A percentile compares a stretch with the other conserved stretches of the same genome.
phyloP scores from a whole-genome alignment of 192 early-diverging fungal genomes.

The Coemansia sp. region DNA sequence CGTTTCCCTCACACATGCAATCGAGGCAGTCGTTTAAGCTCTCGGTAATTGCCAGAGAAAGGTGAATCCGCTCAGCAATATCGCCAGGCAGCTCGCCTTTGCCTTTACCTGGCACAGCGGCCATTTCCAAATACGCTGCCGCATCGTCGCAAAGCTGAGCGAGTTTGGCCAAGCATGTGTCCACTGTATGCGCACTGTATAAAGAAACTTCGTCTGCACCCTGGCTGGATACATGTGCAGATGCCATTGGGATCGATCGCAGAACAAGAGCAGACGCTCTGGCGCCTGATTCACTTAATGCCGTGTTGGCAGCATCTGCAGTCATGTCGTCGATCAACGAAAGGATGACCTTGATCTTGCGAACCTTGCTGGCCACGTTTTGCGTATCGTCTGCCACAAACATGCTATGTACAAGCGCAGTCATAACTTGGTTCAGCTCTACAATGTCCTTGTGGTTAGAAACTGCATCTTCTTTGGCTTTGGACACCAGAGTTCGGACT shows the following conservation, averaged over 20 bases:
- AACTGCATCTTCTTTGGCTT: neutral
- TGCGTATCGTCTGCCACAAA: constrained; percentile 9
- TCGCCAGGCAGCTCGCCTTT: neutral
- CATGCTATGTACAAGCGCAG: constrained; percentile 10
- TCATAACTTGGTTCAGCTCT: constrained; percentile 17
- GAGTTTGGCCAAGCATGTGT: constrained; percentile 26
- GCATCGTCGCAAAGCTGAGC: constrained; percentile 16
- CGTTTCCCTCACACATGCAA: constrained; percentile 17
- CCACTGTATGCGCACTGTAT: constrained; percentile 24
- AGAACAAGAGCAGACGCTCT: constrained; percentile 13
- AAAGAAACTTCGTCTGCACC: constrained; percentile 5
- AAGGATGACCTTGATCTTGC: constrained; percentile 11
- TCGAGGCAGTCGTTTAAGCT: constrained; percentile 10
- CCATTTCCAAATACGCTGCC: constrained; percentile 6
- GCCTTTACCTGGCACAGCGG: neutral
- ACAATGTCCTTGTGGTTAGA: constrained; percentile 1
- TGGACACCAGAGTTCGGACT: constrained; percentile 13
- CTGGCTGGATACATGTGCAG: constrained; percentile 32
- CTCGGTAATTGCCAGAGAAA: constrained; percentile 9
- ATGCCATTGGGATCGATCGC: constrained; percentile 13
- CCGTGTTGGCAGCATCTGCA: neutral
- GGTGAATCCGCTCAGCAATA: constrained; percentile 1
- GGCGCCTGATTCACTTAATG: constrained; percentile 27
- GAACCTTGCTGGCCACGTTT: neutral
- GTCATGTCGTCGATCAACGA: constrained; percentile 19